Conservation (phyloP, 306 rosid genomes). For the Cajanus cajan region DNA sequence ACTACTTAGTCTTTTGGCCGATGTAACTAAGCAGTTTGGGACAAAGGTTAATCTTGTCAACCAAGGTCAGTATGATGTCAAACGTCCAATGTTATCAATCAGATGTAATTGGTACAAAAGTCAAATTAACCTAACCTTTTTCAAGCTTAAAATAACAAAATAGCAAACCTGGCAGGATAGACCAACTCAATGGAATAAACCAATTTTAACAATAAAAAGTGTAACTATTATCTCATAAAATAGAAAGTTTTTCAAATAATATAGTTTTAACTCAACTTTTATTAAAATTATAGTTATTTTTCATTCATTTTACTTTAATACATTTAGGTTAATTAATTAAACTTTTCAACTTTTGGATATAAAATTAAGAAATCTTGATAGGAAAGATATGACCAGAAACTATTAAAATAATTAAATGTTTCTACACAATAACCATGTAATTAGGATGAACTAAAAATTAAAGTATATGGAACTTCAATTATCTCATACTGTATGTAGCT, state of each 20-base stretch:
- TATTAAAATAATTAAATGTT: background rate
- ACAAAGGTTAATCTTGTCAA: no score
- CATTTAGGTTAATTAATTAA: background rate
- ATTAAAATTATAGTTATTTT: background rate
- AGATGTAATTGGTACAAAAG: no score
- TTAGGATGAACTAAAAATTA: background rate
- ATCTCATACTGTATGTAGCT: background rate
- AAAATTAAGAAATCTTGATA: background rate
- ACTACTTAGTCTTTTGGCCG: no score
- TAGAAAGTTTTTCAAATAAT: background rate
- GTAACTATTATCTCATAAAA: background rate
- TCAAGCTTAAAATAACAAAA: no score
- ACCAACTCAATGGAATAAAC: no score
- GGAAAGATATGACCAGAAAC: background rate
- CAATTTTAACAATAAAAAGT: no score
- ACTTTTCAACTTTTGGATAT: background rate
- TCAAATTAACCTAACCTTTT: no score
- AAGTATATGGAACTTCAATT: background rate
- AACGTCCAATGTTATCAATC: no score
- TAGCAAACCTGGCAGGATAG: background rate
- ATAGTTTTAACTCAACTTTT: background rate
- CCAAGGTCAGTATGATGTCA: no score
- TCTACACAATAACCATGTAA: background rate
- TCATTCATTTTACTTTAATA: background rate
- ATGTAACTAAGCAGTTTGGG: no score